Evolutionary conservation across 2,329 filamentous ascomycete genomes (phyloP).

Genomic region (Colletotrichum australisinense): DNA sequence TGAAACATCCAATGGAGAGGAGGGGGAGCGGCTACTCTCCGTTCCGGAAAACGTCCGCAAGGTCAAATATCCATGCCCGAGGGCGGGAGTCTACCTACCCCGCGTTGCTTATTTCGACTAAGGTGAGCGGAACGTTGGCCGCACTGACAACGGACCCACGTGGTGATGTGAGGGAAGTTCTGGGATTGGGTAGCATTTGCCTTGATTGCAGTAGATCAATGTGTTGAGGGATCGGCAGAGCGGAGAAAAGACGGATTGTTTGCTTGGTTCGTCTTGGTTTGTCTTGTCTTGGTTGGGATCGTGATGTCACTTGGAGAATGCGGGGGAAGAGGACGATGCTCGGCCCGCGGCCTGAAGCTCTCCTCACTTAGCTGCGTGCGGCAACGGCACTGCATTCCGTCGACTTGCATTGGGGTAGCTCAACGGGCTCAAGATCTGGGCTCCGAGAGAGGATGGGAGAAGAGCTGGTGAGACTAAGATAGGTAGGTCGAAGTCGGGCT

Average conservation of each 20-base stretch:
- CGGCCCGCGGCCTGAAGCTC: neutral
- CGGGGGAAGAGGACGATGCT: slow-evolving; percentile 20
- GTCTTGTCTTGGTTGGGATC: neutral
- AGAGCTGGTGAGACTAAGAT: neutral
- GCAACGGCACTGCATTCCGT: neutral
- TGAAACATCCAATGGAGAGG: slow-evolving; percentile 8
- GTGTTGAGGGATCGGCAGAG: slow-evolving; percentile 10
- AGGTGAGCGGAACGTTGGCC: slow-evolving; percentile 13
- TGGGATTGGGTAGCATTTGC: slow-evolving; percentile 2
- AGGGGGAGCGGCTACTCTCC: neutral
- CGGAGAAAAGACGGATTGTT: neutral
- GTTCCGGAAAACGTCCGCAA: neutral
- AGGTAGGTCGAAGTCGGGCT: neutral
- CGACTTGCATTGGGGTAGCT: neutral
- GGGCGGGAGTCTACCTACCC: slow-evolving; percentile 25
- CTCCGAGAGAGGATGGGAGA: neutral
- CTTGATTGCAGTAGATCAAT: neutral
- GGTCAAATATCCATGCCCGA: neutral
- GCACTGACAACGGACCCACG: slow-evolving; percentile 13
- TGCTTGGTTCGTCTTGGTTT: neutral
- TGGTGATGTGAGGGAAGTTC: neutral
- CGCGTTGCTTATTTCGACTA: slow-evolving; percentile 7
- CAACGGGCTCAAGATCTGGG: neutral
- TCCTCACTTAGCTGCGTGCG: too few species aligned
- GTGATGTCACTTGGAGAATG: slow-evolving; percentile 29